Evolutionary conservation across 495 filamentous ascomycete genomes (phyloP).

Genomic region (Hyaloscypha bicolor): DNA sequence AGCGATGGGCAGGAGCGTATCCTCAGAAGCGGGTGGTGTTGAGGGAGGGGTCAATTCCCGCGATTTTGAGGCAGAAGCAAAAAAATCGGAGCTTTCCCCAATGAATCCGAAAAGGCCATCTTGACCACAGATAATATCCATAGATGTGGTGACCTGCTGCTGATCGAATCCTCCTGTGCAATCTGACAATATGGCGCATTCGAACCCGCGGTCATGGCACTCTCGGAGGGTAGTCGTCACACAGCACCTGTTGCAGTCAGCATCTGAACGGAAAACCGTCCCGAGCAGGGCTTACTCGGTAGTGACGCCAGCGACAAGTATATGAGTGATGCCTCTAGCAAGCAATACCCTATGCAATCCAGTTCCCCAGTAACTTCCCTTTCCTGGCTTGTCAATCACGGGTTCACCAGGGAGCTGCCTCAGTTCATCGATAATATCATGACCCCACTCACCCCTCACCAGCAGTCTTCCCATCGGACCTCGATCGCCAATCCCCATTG

Average conservation of each 20-base stretch:
- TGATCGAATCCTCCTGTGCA: constrained; percentile 43
- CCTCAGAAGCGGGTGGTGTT: constrained; percentile 34
- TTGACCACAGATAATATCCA: constrained; percentile 41
- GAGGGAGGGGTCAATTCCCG: constrained; percentile 36
- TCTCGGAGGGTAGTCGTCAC: constrained; percentile 71
- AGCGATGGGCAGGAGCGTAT: constrained; percentile 36
- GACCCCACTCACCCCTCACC: constrained; percentile 67
- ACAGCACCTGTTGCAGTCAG: constrained; percentile 57
- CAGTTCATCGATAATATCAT: constrained; percentile 65
- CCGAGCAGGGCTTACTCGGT: constrained; percentile 40
- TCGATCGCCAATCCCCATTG: constrained; percentile 59
- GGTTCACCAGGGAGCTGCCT: constrained; percentile 59
- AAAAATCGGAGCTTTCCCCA: constrained; percentile 39
- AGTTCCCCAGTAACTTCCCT: constrained; percentile 34
- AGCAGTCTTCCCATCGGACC: constrained; percentile 67
- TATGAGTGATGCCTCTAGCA: constrained; percentile 59
- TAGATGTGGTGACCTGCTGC: constrained; percentile 38
- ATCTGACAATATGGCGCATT: constrained; percentile 57
- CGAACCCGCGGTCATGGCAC: constrained; percentile 73
- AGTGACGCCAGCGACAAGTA: constrained; percentile 62
- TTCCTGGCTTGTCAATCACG: constrained; percentile 69
- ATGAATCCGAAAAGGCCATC: constrained; percentile 39
- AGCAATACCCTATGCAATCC: constrained; percentile 30
- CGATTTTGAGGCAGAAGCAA: constrained; percentile 35
- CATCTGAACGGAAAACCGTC: constrained; percentile 33